These are phyloP conservation scores for Flaveria bidentis DNA, from an alignment of 129 eudicot species.

Conservation along the genomic window DNA sequence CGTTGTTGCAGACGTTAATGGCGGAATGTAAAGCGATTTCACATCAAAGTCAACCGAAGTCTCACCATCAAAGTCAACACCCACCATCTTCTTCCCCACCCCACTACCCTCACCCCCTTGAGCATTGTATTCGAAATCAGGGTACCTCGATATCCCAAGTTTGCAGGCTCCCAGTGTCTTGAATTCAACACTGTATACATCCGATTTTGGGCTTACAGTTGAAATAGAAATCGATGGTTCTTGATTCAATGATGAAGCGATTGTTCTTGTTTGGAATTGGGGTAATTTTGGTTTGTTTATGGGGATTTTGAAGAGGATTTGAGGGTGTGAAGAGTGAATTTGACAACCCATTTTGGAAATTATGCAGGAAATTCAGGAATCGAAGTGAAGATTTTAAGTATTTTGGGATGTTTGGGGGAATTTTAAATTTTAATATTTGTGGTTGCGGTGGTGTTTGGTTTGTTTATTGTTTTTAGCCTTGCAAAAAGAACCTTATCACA, in stretches of 20 bases:
- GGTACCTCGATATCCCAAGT: constrained; percentile 82
- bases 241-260: constrained; percentile 35
- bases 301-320: constrained; percentile 41
- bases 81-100: constrained; percentile 33
- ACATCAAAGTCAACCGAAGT: constrained; percentile 68
- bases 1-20: constrained; percentile 67
- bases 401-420: constrained; percentile 10
- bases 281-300: constrained; percentile 22
- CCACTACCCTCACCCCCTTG: constrained; percentile 71
- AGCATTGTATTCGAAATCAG: constrained; percentile 81
- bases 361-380: constrained; percentile 5
- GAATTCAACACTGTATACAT: constrained; percentile 53
- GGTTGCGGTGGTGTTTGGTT: constrained; percentile 29
- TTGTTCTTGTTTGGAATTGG: constrained; percentile 26
- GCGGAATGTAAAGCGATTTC: constrained; percentile 64
- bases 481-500: constrained; percentile 30
- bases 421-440: constrained; percentile 10
- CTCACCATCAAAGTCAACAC: constrained; percentile 35
- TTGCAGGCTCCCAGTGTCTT: constrained; percentile 68
- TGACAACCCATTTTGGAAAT: constrained; percentile 47
- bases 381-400: neutral
- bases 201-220: constrained; percentile 30
- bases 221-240: constrained; percentile 39
- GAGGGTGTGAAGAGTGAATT: constrained; percentile 52
- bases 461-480: constrained; percentile 15